Percentiles rank a stretch among this genome's conserved stretches.
Conservation (phyloP, 257 asterid species). For the Lycium barbarum region DNA sequence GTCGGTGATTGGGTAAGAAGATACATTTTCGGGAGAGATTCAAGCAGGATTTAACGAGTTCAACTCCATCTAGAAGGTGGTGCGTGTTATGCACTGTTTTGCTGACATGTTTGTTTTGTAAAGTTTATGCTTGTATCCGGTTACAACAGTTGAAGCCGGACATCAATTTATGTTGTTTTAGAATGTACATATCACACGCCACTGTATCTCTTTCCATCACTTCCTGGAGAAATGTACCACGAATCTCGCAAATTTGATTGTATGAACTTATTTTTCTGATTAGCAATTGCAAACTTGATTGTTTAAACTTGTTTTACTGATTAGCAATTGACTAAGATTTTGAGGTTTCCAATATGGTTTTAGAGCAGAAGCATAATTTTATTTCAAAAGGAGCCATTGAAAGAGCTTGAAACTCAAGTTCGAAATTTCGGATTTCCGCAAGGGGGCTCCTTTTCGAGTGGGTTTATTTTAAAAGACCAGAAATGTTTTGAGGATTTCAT, state of each 20-base stretch:
- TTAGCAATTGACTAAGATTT: background rate
- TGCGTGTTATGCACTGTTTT: background rate
- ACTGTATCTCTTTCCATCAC: background rate
- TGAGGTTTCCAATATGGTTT: background rate
- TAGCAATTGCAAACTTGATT: background rate
- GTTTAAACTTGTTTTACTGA: background rate
- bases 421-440: no score
- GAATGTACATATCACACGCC: background rate
- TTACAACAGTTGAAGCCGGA: background rate
- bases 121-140: background rate
- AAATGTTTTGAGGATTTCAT: no score
- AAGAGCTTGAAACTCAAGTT: no score
- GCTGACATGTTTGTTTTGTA: background rate
- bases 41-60: conserved; percentile 65
- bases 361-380: background rate
- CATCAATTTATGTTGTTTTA: background rate
- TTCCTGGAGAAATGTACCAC: background rate
- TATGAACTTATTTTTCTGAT: background rate
- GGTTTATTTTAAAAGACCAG: no score
- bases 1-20: conserved; percentile 88
- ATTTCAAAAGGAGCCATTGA: no score
- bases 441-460: no score
- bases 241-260: background rate
- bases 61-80: background rate
- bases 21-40: conserved; percentile 89